These are phyloP conservation scores for Phanerochaete carnosa DNA, from an alignment of 768 basidiomycete species.

Conservation along the genomic window DNA sequence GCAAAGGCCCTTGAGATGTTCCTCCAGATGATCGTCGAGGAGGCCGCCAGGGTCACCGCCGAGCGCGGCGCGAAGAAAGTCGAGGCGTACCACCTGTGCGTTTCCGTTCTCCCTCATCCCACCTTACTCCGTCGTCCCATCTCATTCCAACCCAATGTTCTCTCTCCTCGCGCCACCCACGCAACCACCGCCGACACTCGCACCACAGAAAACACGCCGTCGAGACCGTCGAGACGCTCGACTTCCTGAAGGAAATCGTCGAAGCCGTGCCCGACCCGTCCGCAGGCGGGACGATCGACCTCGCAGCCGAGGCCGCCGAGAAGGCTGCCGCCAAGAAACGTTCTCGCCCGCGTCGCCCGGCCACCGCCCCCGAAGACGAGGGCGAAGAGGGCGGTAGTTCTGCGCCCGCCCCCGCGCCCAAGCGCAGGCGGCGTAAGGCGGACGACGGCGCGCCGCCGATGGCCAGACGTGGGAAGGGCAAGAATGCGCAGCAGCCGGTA, in stretches of 20 bases:
- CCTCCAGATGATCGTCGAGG: constrained; percentile 77
- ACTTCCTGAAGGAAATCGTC: constrained; percentile 93
- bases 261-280: constrained; percentile 84
- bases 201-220: constrained; percentile 85
- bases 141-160: neutral
- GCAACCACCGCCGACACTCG: neutral
- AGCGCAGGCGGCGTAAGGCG: constrained; percentile 36
- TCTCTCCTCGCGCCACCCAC: neutral
- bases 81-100: constrained; percentile 90
- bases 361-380: constrained; percentile 19
- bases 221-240: constrained; percentile 82
- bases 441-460: constrained; percentile 33
- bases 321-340: constrained; percentile 51
- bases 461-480: constrained; percentile 16
- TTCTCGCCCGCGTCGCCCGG: constrained; percentile 44
- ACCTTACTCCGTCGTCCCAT: neutral
- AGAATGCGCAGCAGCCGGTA: constrained; percentile 5
- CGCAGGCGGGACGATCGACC: constrained; percentile 72
- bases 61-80: constrained; percentile 84
- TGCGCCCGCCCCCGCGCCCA: neutral
- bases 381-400: constrained; percentile 5
- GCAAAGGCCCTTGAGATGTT: constrained; percentile 95
- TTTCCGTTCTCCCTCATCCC: constrained; percentile 18
- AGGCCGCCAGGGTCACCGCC: constrained; percentile 75
- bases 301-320: constrained; percentile 53